These are phyloP conservation scores for Penicillium sp. DNA, from an alignment of 2,329 filamentous ascomycete species.

Conservation along the genomic window DNA sequence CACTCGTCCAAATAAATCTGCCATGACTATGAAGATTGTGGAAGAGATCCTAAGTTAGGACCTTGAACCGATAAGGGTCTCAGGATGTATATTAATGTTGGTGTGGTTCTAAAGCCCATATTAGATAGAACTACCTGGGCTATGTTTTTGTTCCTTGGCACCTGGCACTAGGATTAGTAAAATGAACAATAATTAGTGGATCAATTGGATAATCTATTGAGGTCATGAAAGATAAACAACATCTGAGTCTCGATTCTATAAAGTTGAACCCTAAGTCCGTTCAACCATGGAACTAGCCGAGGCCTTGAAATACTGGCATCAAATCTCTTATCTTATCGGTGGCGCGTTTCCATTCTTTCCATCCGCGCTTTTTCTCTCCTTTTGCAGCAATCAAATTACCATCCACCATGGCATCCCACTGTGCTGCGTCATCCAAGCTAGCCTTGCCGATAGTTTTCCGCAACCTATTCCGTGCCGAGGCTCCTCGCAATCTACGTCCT, in stretches of 20 bases:
- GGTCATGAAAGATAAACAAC: no score
- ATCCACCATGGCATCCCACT: conserved; percentile 23
- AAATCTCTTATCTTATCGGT: conserved; percentile 1
- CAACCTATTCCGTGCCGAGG: conserved; percentile 26
- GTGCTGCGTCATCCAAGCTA: conserved; percentile 25
- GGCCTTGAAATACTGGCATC: not conserved
- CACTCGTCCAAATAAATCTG: not conserved
- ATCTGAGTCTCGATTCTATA: no score
- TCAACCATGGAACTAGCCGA: no score
- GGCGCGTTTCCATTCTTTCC: not conserved
- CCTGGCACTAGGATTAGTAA: no score
- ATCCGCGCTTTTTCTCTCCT: not conserved
- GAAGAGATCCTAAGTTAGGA: not conserved
- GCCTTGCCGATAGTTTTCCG: conserved; percentile 26
- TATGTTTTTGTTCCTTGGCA: no score
- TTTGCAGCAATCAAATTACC: not conserved
- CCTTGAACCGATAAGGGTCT: not conserved
- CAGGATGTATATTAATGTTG: not conserved
- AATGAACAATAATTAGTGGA: no score
- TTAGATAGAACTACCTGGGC: not conserved
- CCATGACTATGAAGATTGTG: not conserved
- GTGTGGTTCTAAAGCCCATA: not conserved
- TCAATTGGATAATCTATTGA: no score
- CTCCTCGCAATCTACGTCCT: conserved; percentile 12
- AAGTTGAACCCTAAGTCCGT: no score